phyloP scores from a whole-genome alignment of 225 moss, liverwort and hornwort genomes.

The Sphagnum tenellum region DNA sequence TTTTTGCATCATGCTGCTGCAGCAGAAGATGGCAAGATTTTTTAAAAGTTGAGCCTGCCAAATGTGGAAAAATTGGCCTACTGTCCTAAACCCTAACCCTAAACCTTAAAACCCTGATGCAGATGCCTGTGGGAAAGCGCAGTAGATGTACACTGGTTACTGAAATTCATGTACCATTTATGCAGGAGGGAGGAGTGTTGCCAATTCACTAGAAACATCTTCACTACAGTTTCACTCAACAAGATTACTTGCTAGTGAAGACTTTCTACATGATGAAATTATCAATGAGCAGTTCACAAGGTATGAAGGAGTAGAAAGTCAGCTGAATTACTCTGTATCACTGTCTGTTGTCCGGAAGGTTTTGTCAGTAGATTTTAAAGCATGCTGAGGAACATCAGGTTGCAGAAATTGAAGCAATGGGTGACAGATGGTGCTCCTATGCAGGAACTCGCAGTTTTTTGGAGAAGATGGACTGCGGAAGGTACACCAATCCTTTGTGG shows the following conservation, averaged over 20 bases:
- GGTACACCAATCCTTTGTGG: conserved; percentile 83
- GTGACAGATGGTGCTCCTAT: neutral
- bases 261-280: conserved; percentile 71
- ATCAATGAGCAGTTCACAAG: conserved; percentile 95
- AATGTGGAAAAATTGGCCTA: no score
- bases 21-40: no score
- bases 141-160: no score
- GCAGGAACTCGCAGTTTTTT: conserved; percentile 92
- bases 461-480: conserved; percentile 88
- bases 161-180: no score
- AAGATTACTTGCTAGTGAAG: conserved; percentile 29
- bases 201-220: conserved; percentile 14
- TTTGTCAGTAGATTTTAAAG: neutral
- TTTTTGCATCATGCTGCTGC: no score
- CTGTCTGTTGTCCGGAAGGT: neutral
- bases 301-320: conserved; percentile 15
- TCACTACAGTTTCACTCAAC: conserved; percentile 23
- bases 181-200: conserved; percentile 9
- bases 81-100: no score
- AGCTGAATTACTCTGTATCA: neutral
- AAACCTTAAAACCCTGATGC: no score
- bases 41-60: no score
- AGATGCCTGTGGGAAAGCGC: no score
- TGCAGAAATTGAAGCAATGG: neutral
- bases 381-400: neutral